phyloP scores from a whole-genome alignment of 768 basidiomycete genomes.

The Tubosaeta sp. region DNA sequence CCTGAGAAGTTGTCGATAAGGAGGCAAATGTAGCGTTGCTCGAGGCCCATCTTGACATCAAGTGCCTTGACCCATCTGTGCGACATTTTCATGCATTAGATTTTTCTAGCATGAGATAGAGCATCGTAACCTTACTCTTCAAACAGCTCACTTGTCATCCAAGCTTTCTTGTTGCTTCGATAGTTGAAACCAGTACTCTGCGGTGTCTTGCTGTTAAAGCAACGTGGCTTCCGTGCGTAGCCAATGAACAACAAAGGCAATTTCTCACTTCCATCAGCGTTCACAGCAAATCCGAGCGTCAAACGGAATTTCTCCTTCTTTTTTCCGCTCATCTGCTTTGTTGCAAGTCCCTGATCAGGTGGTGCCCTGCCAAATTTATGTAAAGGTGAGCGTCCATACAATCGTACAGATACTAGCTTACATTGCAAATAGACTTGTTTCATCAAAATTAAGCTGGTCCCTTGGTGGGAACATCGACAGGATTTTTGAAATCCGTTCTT shows the following conservation, averaged over 20 bases:
- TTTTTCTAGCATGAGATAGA: neutral
- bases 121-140: neutral
- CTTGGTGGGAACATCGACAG: neutral
- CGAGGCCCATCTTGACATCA: neutral
- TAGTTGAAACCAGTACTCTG: neutral
- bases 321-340: neutral
- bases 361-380: neutral
- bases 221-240: neutral
- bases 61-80: neutral
- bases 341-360: neutral
- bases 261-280: neutral
- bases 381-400: too few relatives aligned
- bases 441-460: neutral
- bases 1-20: neutral
- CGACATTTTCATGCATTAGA: neutral
- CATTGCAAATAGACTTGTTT: neutral
- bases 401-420: too few relatives aligned
- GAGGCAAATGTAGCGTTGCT: neutral
- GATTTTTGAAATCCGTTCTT: neutral
- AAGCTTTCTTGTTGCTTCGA: neutral
- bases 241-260: neutral
- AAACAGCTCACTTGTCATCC: neutral
- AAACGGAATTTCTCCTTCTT: neutral
- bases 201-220: too few relatives aligned
- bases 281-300: neutral